Conservation (phyloP, 2,329 filamentous ascomycete genomes). For the Ophiostoma pallidulum region DNA sequence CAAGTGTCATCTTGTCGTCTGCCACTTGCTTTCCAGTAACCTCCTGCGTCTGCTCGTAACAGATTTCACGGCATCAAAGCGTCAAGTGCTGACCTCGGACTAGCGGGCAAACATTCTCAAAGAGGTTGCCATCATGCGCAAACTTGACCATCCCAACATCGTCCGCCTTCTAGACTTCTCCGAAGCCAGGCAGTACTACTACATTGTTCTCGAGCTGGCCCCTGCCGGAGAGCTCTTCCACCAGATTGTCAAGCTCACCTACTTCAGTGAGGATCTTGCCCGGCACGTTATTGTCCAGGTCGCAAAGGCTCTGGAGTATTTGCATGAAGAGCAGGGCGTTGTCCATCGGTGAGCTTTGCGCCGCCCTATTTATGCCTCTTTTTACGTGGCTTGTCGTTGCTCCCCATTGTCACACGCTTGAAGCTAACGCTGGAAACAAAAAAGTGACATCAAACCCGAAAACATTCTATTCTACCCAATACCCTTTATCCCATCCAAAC, state of each 20-base stretch:
- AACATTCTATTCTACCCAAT: conserved; percentile 90
- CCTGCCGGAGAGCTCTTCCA: conserved; percentile 96
- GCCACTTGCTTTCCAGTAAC: not conserved
- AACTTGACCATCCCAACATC: conserved; percentile 92
- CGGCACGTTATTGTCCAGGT: conserved; percentile 93
- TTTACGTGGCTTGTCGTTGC: not conserved
- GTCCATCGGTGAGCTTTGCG: conserved; percentile 68
- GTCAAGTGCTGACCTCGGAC: conserved; percentile 16
- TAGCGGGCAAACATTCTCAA: conserved; percentile 96
- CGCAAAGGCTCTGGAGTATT: conserved; percentile 83
- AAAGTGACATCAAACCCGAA: conserved; percentile 94
- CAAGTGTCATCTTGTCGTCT: no score
- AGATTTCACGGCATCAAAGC: not conserved
- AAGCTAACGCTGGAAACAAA: not conserved
- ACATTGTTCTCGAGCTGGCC: conserved; percentile 90
- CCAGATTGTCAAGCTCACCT: conserved; percentile 94
- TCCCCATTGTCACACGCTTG: not conserved
- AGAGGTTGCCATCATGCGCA: conserved; percentile 97
- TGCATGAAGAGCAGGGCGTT: conserved; percentile 90
- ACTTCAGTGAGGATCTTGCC: conserved; percentile 93
- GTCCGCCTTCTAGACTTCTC: conserved; percentile 89
- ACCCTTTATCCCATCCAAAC: conserved; percentile 68
- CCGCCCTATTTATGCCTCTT: no score
- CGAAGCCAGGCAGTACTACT: conserved; percentile 92
- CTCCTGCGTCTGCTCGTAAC: not conserved